A percentile compares a stretch with the other conserved stretches of the same genome.
Conservation (phyloP, 1,284 basidiomycete genomes). For the Agaricales sp. region DNA sequence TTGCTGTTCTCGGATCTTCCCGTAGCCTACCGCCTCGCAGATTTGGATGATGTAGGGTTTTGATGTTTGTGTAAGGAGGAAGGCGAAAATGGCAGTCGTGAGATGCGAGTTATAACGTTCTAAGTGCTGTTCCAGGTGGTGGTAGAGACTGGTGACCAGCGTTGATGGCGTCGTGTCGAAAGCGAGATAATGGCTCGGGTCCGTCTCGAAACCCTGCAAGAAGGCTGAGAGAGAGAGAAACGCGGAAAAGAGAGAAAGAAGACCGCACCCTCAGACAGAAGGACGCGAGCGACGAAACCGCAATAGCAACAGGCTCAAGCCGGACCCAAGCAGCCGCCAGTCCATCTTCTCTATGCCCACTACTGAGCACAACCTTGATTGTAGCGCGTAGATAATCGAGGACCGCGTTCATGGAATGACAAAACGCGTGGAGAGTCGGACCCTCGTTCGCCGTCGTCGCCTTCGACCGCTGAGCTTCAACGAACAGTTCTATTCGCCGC, state of each 20-base stretch:
- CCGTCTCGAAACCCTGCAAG: too few relatives aligned
- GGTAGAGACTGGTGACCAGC: too few relatives aligned
- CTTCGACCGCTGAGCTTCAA: conserved; percentile 36
- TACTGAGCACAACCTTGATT: too few relatives aligned
- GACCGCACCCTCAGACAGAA: too few relatives aligned
- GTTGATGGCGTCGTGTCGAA: too few relatives aligned
- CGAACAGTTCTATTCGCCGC: conserved; percentile 50
- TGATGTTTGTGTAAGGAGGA: conserved; percentile 50
- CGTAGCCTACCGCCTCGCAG: conserved; percentile 47
- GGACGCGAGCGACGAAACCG: too few relatives aligned
- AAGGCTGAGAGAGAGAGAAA: too few relatives aligned
- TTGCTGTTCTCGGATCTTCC: conserved; percentile 21
- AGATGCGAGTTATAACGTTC: conserved; percentile 35
- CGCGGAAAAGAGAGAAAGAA: too few relatives aligned
- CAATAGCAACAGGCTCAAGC: too few relatives aligned
- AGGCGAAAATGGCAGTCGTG: conserved; percentile 46
- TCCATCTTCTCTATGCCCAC: too few relatives aligned
- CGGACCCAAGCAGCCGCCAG: too few relatives aligned
- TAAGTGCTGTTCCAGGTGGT: conserved; percentile 38
- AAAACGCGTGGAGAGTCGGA: conserved; percentile 53
- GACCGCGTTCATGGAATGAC: conserved; percentile 48
- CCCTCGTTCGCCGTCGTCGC: conserved; percentile 27
- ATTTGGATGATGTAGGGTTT: conserved; percentile 47
- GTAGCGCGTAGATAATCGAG: conserved; percentile 43
- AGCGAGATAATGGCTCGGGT: too few relatives aligned